Percentiles rank a stretch among this genome's conserved stretches.
These are phyloP conservation scores for Beauveria brongniartii DNA, from an alignment of 2,329 filamentous ascomycete genomes.

Conservation along the genomic window DNA sequence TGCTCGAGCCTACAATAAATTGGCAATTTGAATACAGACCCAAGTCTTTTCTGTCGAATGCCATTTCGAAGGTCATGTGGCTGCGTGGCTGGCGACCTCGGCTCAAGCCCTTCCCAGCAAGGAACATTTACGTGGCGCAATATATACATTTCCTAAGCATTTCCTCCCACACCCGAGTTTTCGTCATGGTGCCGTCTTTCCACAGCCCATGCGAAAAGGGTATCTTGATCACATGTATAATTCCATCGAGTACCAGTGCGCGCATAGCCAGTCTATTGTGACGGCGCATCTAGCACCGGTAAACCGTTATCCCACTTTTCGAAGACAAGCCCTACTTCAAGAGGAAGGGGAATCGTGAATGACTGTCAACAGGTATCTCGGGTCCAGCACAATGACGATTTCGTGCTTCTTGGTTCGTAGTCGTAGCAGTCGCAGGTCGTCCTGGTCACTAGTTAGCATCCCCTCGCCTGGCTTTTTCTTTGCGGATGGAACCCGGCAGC, in stretches of 20 bases:
- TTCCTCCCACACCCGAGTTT: no score
- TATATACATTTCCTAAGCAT: not conserved
- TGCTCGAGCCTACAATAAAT: not conserved
- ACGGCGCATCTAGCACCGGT: not conserved
- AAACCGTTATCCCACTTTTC: not conserved
- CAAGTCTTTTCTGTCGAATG: not conserved
- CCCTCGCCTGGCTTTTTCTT: not conserved
- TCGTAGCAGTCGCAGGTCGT: slow-evolving; percentile 68
- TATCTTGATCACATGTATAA: not conserved
- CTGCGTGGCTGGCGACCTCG: not conserved
- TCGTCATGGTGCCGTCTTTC: not conserved
- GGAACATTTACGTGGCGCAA: not conserved
- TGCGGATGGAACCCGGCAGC: not conserved
- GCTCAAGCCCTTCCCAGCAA: not conserved
- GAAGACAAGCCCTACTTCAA: slow-evolving; percentile 25
- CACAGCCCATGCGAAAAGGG: not conserved
- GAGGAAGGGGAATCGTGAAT: slow-evolving; percentile 73
- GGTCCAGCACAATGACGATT: slow-evolving; percentile 72
- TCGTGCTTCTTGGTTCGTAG: slow-evolving; percentile 80
- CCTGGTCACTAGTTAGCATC: slow-evolving; percentile 36
- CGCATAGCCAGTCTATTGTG: not conserved
- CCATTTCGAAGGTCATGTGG: not conserved
- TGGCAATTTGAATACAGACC: not conserved
- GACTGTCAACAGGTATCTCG: slow-evolving; percentile 70
- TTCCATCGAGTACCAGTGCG: not conserved